Percentiles rank a stretch among this genome's conserved stretches.
Conservation (phyloP, 768 basidiomycete species). For the Imleria badia region DNA sequence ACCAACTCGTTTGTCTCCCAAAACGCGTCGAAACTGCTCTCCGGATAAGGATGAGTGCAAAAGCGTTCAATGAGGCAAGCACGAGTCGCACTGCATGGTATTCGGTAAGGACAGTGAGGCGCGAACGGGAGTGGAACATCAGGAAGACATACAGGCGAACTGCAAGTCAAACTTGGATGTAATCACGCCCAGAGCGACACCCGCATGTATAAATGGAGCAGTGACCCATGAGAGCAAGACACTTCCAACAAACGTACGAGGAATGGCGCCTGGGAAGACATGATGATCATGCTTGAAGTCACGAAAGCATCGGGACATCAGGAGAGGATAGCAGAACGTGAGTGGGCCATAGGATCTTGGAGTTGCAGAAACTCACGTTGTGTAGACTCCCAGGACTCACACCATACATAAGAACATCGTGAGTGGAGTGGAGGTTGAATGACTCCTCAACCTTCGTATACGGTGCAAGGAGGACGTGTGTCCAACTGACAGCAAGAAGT, state of each 20-base stretch:
- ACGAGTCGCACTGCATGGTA: constrained; percentile 62
- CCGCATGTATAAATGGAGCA: constrained; percentile 47
- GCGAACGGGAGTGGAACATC: neutral
- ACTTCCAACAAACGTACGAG: constrained; percentile 83
- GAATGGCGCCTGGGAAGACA: constrained; percentile 84
- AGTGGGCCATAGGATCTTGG: constrained; percentile 5
- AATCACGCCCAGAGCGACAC: constrained; percentile 42
- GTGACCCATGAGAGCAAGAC: constrained; percentile 61
- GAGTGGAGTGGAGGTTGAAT: constrained; percentile 89
- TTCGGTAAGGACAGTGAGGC: neutral
- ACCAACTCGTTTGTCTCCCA: constrained; percentile 52
- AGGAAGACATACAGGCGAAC: constrained; percentile 52
- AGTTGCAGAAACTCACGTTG: constrained; percentile 42
- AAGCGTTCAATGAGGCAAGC: constrained; percentile 64
- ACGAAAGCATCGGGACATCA: neutral
- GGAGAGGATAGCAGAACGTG: neutral
- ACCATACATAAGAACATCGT: constrained; percentile 86
- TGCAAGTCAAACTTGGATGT: constrained; percentile 68
- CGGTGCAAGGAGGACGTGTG: constrained; percentile 76
- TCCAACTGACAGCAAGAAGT: constrained; percentile 51
- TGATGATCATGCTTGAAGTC: constrained; percentile 81
- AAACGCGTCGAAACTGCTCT: constrained; percentile 63
- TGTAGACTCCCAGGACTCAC: constrained; percentile 39
- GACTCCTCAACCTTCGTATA: constrained; percentile 98
- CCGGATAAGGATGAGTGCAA: constrained; percentile 61